Base-by-base conservation (phyloP, 2,329 filamentous ascomycete genomes). In the Mariannaea sp. region DNA sequence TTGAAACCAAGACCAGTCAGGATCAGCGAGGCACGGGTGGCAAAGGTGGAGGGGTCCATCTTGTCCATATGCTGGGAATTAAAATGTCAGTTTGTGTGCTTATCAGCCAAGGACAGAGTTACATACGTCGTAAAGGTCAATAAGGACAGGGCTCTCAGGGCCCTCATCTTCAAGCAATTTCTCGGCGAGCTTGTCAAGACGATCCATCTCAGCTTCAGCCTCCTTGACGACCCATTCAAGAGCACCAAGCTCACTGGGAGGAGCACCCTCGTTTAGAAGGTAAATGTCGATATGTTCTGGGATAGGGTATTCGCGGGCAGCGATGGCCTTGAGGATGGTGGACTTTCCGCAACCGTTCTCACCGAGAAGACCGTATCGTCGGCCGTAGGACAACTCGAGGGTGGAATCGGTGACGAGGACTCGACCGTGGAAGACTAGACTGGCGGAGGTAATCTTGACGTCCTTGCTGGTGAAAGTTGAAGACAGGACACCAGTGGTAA, bases 271-370 rank as follows among this genome's bases (percentile, higher is more conserved):
- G 77, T 99, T 99, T 65, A 99, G 82, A 39, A 99, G 86, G 79
- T 99, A 99, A 75, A 99, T 95, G 76, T 99, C 95, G 74, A 99
- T 83, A 75, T 97, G 92, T 22, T 96, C 89, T 56, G 94, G 95
- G 71, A 99, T 90, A 59, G 94, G 95, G 73, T 86, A 99, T 76
- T 99, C 95, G 77, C 94, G 89, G 70, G 86, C 87, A 67, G 89
- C 88, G 72, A 99, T 96, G 64, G 94, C 85, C 80, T 97, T 97
- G 71, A 99, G 84, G 27, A 99, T 77, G n/a, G 94, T 99, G 61
- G 90, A 95, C 83, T 99, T 99, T 74, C 94, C 94, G 76, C 94
- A 99, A 63, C 94, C 94, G 88, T 99, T 99, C 84, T 99, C 94
- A 70, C 94, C 94, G 61, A 99, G 80, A 53, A 99, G 81, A 73